phyloP scores from a whole-genome alignment of 2,329 filamentous ascomycete genomes.

The Colletotrichum australisinense region DNA sequence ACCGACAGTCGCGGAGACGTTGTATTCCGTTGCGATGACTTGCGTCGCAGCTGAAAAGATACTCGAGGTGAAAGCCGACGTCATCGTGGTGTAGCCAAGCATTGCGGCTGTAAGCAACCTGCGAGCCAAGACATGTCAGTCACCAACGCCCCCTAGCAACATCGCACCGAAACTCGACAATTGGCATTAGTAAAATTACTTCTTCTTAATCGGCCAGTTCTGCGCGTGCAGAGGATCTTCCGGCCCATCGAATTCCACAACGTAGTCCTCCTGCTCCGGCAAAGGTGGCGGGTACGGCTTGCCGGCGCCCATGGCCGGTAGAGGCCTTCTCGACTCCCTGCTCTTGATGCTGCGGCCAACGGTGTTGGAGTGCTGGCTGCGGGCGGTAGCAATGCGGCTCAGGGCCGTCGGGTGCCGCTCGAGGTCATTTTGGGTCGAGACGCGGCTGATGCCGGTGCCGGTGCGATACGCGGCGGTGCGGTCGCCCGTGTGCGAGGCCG shows the following conservation, averaged over 20 bases:
- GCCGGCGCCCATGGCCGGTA: constrained; percentile 78
- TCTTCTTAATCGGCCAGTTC: constrained; percentile 86
- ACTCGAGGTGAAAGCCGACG: constrained; percentile 78
- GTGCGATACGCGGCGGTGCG: constrained; percentile 49
- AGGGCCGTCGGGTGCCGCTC: constrained; percentile 77
- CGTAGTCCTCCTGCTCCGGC: constrained; percentile 79
- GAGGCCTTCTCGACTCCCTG: constrained; percentile 65
- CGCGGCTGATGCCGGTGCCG: constrained; percentile 63
- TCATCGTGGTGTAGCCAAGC: constrained; percentile 79
- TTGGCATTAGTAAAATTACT: constrained; percentile 59
- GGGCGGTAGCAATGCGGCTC: constrained; percentile 76
- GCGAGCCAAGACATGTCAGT: constrained; percentile 25
- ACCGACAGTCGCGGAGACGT: constrained; percentile 71
- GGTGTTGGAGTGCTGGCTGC: constrained; percentile 77
- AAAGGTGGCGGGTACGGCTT: constrained; percentile 79
- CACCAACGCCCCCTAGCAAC: not conserved
- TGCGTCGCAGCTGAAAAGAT: constrained; percentile 78
- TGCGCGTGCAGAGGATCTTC: constrained; percentile 87
- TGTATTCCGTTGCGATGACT: constrained; percentile 66
- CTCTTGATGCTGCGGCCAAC: constrained; percentile 69
- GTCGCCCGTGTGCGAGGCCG: constrained; percentile 43
- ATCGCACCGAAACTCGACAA: not conserved
- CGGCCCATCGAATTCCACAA: constrained; percentile 86
- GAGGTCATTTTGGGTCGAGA: constrained; percentile 74
- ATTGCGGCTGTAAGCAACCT: constrained; percentile 73